These are phyloP conservation scores for Helotiales sp. DNA, from an alignment of 2,329 filamentous ascomycete species.

Conservation along the genomic window DNA sequence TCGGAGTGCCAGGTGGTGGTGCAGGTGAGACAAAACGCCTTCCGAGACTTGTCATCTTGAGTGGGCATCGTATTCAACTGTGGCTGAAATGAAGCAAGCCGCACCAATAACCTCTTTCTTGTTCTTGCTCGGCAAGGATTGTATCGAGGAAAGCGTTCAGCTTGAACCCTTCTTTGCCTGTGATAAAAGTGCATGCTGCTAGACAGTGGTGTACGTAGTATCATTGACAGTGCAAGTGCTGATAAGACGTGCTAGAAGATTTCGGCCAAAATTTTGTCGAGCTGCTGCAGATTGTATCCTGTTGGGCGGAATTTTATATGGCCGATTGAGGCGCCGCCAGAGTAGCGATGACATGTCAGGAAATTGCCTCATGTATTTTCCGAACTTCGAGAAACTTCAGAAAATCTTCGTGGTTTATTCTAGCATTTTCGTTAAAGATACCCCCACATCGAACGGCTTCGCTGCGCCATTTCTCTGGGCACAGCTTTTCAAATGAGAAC, in stretches of 20 bases:
- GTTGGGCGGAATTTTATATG: no score
- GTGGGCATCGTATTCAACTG: background rate
- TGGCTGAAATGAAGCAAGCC: background rate
- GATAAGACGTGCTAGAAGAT: background rate
- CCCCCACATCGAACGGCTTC: no score
- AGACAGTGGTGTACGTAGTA: background rate
- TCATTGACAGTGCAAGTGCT: background rate
- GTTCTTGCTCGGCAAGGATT: background rate
- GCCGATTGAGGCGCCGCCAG: no score
- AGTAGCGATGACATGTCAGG: no score
- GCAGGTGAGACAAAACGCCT: slow-evolving; percentile 7
- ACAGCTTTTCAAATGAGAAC: no score
- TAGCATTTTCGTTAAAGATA: no score
- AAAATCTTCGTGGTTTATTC: no score
- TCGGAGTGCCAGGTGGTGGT: background rate
- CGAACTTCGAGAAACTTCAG: no score
- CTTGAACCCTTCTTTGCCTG: slow-evolving; percentile 1
- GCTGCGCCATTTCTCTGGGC: no score
- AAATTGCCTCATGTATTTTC: no score
- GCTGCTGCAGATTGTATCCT: background rate
- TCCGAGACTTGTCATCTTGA: background rate
- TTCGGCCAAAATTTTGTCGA: background rate
- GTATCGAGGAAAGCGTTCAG: background rate
- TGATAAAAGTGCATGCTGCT: background rate
- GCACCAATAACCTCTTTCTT: background rate